Conservation (phyloP, 23 red algal species). For the Agarophyton chilense region DNA sequence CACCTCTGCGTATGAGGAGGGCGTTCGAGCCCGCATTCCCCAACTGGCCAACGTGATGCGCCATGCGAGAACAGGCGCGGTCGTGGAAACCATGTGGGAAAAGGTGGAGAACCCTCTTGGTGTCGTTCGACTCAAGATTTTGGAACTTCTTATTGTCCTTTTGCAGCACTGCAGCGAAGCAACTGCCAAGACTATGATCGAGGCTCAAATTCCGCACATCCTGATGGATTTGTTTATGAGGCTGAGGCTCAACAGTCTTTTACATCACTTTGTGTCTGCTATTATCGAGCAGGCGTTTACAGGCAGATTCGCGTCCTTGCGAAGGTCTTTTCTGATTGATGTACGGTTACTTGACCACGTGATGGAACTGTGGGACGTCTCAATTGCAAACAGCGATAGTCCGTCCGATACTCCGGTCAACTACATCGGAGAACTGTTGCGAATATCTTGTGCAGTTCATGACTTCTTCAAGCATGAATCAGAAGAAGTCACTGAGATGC, state of each 20-base stretch:
- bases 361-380: constrained; percentile 59
- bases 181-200: constrained; percentile 37
- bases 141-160: constrained; percentile 70
- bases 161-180: constrained; percentile 65
- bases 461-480: constrained; percentile 68
- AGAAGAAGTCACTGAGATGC: constrained; percentile 33
- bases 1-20: constrained; percentile 66
- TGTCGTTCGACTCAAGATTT: constrained; percentile 70
- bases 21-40: constrained; percentile 59
- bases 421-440: constrained; percentile 56
- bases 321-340: constrained; percentile 53
- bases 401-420: constrained; percentile 40
- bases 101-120: constrained; percentile 63
- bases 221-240: constrained; percentile 63
- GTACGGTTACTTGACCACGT: constrained; percentile 52
- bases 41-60: constrained; percentile 44
- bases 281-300: constrained; percentile 65
- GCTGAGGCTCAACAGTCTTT: constrained; percentile 60
- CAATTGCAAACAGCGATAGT: background rate
- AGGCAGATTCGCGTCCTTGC: constrained; percentile 7
- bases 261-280: constrained; percentile 75
- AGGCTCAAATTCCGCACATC: constrained; percentile 68
- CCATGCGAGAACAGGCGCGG: constrained; percentile 19
- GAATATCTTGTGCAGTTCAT: constrained; percentile 42
- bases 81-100: constrained; percentile 76